These are phyloP conservation scores for Penicillium soppii DNA, from an alignment of 495 filamentous ascomycete genomes.

Conservation along the genomic window DNA sequence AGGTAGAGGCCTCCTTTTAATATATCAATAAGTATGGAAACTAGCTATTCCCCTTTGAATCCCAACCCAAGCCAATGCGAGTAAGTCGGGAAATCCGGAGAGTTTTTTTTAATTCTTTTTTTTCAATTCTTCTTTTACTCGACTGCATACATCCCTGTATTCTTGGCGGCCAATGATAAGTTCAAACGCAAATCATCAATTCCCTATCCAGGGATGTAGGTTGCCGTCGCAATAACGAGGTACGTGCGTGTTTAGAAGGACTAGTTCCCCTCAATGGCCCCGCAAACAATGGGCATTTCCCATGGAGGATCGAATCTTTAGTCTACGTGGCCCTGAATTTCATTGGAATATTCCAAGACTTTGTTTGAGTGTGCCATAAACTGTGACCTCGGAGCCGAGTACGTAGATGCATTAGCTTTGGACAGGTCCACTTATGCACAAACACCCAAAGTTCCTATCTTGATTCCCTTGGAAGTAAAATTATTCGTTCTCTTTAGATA, in stretches of 20 bases:
- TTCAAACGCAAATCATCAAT: neutral
- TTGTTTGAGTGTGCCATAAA: neutral
- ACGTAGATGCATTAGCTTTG: too few relatives aligned
- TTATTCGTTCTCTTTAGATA: too few relatives aligned
- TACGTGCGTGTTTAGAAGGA: neutral
- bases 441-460: too few relatives aligned
- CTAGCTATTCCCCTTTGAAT: neutral
- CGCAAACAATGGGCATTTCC: neutral
- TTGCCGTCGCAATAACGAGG: constrained; percentile 4
- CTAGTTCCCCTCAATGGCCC: neutral
- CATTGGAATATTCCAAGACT: neutral
- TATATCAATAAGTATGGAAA: neutral
- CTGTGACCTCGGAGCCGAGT: too few relatives aligned
- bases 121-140: neutral
- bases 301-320: neutral
- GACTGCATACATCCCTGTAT: neutral
- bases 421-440: too few relatives aligned
- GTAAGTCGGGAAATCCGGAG: neutral
- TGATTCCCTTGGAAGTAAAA: too few relatives aligned
- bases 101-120: neutral
- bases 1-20: neutral
- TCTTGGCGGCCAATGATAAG: neutral
- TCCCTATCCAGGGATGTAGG: neutral
- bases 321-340: neutral
- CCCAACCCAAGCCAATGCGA: neutral